Evolutionary conservation across 345 rosid genomes (phyloP), one percentile per base, ranked within the genome.

Genomic region (Gossypium bickii): DNA sequence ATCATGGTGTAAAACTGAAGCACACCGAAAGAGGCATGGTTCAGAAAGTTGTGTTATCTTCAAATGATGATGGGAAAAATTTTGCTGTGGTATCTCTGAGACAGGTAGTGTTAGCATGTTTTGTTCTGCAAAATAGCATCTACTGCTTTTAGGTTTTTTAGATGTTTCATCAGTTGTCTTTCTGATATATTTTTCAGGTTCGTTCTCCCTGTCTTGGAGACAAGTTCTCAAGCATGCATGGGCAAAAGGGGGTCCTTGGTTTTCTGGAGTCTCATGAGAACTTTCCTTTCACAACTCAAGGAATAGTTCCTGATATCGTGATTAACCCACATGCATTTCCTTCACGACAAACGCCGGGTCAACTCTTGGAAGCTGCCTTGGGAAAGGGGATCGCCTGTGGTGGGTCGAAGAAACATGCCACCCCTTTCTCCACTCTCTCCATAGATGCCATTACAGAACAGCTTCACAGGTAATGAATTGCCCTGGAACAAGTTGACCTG

Each of bases 191-290:
- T 12, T 73, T 75, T 67, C 84, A 95, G 97, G 90, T 95, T 74
- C 93, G 98, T 20, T 79, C 91, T 47, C 97, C 99, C 0, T 82
- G 90, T 80, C 94, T 90, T 22, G 99, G 99, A 61, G 98, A 95
- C 82, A 95, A 93, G 79, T 93, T 95, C 71, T 93, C 96, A 2
- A 93, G 99, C 83, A 93, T 95, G 98, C 99, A 93, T 77, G 98
- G 99, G 61, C 97, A 93, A 71, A 95, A 95, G 84, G 99, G 98
- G 78, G 99, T 95, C 41, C 83, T 95, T 29, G 99, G 98, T 63
- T 91, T 84, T 76, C 55, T 95, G 72, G 98, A 90, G 87, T 82
- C 93, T n/a, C 96, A 91, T 57, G 96, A 90, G 82, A 93, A 95
- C 80, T 90, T 95, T 73, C 94, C 93, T 62, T 95, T 95, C 84